These are phyloP conservation scores for Backusella luteola DNA, from an alignment of 192 early-diverging fungal species.

Conservation along the genomic window DNA sequence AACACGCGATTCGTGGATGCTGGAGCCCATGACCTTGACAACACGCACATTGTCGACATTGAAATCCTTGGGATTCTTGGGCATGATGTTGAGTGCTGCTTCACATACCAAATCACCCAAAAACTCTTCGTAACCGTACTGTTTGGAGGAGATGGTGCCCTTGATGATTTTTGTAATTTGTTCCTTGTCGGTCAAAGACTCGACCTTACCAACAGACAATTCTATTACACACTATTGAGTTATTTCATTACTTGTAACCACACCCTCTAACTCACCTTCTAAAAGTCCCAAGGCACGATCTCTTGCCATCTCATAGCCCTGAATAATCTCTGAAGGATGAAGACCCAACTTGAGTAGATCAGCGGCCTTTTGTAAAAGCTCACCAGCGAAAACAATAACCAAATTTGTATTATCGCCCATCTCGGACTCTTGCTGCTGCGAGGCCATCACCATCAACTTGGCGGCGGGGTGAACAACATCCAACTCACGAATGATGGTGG, in stretches of 20 bases:
- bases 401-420: constrained; percentile 97
- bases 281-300: constrained; percentile 81
- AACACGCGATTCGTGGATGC: constrained; percentile 84
- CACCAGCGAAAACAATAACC: constrained; percentile 91
- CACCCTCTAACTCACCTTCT: constrained; percentile 54
- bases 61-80: constrained; percentile 82
- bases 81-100: constrained; percentile 87
- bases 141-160: constrained; percentile 87
- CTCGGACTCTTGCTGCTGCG: constrained; percentile 97
- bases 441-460: constrained; percentile 93
- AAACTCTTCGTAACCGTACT: constrained; percentile 94
- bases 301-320: constrained; percentile 88
- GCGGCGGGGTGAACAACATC: constrained; percentile 98
- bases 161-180: constrained; percentile 76
- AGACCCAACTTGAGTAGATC: constrained; percentile 92
- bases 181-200: constrained; percentile 42
- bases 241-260: background rate
- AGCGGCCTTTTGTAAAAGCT: constrained; percentile 93
- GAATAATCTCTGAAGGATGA: constrained; percentile 91
- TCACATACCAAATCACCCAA: constrained; percentile 79
- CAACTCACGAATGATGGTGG: constrained; percentile 95
- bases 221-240: constrained; percentile 35
- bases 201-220: constrained; percentile 66
- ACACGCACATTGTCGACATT: constrained; percentile 95
- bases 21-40: constrained; percentile 95